Base-by-base conservation (phyloP, 768 basidiomycete species). In the Mycena sanguinolenta region DNA sequence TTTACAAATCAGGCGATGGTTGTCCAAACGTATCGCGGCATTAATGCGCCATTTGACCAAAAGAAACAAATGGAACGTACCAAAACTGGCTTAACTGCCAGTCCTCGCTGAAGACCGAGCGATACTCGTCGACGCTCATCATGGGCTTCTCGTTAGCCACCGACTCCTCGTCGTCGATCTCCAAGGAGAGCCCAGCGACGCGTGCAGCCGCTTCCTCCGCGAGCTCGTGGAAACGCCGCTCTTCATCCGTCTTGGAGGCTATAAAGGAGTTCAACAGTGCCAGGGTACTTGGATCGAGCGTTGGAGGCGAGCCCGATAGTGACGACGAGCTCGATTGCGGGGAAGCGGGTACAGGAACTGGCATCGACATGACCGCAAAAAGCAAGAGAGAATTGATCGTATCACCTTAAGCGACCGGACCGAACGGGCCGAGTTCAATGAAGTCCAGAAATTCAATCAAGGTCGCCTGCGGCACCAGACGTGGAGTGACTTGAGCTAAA, bases 41-140 rank as follows among this genome's bases (percentile, higher is more conserved):
- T 28, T 39, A 55, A 64, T 46, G n/a, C n/a, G n/a, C n/a, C n/a
- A n/a, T n/a, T 12, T 60, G 36, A 64, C 58, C n/a, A 59, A 42
- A 39, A 52, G n/a, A 28, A 25, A 57, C 49, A 42, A 28, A 58
- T 12, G 57, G 55, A 32, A 79, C 85, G 81, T 76, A 85, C 84
- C 86, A 86, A 69, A 86, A 86, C 76, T 87, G 85, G 73, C 84
- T 86, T 49, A 86, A 80, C 73, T 87, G 85, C 85, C 85, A 86
- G 76, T 85, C 84, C 77, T 86, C 85, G 21, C 83, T 79, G 63
- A 87, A 87, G 17, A 82, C 81, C 39, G 76, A 71, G 32, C 81
- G 78, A 67, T 83, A 87, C 67, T 86, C 84, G 50, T 83, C 80
- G 19, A 86, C 82, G 64, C 80, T 84, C 71, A 86, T 78, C 80